A percentile compares a stretch with the other conserved stretches of the same genome.
phyloP scores from a whole-genome alignment of 1,284 basidiomycete species.

The Leccinum solheimii region DNA sequence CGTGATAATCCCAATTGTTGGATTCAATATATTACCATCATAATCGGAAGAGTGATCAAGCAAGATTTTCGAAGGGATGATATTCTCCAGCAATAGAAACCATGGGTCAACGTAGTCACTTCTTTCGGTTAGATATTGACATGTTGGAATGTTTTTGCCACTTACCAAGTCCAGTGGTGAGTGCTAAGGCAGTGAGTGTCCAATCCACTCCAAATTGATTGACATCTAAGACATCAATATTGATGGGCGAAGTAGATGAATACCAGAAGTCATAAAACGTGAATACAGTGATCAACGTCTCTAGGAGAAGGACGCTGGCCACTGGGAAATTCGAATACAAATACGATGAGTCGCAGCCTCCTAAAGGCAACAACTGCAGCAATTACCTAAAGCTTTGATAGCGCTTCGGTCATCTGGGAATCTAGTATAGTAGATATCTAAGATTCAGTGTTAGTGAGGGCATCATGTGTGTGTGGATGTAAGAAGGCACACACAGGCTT shows the following conservation, averaged over 20 bases:
- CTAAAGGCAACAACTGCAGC: neutral
- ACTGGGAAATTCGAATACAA: conserved; percentile 3
- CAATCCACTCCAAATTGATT: neutral
- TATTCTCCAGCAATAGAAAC: conserved; percentile 22
- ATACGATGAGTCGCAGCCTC: neutral
- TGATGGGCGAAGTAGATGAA: neutral
- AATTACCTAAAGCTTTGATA: conserved; percentile 12
- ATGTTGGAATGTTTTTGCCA: neutral
- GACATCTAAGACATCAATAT: neutral
- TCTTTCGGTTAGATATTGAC: neutral
- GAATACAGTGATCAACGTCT: conserved; percentile 12
- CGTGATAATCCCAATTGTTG: neutral
- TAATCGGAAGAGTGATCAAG: conserved; percentile 7
- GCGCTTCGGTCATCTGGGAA: conserved; percentile 5
- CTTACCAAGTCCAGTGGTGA: conserved; percentile 15
- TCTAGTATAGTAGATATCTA: conserved; percentile 16
- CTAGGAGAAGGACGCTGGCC: conserved; percentile 10
- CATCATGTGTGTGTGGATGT: neutral
- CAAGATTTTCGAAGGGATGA: conserved; percentile 3
- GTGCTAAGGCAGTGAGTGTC: neutral
- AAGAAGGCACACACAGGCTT: neutral
- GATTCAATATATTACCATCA: conserved; percentile 8
- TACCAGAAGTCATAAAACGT: conserved; percentile 16
- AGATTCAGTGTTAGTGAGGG: neutral
- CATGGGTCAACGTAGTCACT: conserved; percentile 16